These are phyloP conservation scores for Lachnellula occidentalis DNA, from an alignment of 2,329 filamentous ascomycete genomes.

Conservation along the genomic window DNA sequence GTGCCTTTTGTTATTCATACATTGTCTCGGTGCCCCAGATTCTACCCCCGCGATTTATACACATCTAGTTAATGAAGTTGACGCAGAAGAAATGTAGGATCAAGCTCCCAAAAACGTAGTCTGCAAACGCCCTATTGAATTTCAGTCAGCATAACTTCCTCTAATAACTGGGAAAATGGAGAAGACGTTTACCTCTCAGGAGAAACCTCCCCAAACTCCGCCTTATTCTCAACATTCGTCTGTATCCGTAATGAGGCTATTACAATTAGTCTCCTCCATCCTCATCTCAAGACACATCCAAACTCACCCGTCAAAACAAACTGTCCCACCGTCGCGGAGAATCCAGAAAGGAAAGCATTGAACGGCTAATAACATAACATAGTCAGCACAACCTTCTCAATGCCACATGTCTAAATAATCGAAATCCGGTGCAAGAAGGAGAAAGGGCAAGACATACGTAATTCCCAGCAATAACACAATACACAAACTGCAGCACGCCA, in stretches of 20 bases:
- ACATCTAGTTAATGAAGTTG: conserved; percentile 92
- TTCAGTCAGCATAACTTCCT: conserved; percentile 11
- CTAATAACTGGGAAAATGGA: background rate
- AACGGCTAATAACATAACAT: conserved; percentile 64
- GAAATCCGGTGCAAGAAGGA: background rate
- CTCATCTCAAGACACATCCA: background rate
- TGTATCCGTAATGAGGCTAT: conserved; percentile 78
- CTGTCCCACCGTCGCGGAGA: conserved; percentile 90
- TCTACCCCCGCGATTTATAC: conserved; percentile 10
- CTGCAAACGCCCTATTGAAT: conserved; percentile 75
- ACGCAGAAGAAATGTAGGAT: conserved; percentile 98
- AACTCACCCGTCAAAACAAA: conserved; percentile 84
- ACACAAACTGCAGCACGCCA: conserved; percentile 86
- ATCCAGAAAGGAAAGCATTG: conserved; percentile 96
- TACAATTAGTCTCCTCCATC: conserved; percentile 6
- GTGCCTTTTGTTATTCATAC: conserved; percentile 25
- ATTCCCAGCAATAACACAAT: conserved; percentile 87
- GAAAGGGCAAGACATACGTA: conserved; percentile 60
- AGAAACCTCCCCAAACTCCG: conserved; percentile 69
- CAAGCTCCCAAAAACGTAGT: conserved; percentile 90
- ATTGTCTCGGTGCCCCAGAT: conserved; percentile 8
- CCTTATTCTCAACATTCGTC: conserved; percentile 76
- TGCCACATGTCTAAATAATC: background rate
- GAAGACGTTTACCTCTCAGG: conserved; percentile 62
- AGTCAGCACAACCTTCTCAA: conserved; percentile 5